Evolutionary conservation across 1,139 yeast genomes (phyloP).

Genomic region (Candida mesenterica): DNA sequence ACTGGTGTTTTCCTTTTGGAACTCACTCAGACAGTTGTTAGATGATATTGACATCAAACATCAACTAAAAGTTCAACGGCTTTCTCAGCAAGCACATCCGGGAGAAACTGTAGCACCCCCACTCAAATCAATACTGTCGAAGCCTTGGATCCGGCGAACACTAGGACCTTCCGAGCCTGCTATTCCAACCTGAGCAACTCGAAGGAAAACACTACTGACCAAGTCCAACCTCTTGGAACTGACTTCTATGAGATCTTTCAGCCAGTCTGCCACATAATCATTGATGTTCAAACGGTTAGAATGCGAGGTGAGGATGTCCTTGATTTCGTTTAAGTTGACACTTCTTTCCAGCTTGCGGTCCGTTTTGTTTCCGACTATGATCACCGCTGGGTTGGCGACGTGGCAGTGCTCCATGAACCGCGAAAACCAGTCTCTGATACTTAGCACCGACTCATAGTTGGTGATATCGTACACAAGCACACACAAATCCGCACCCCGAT

Average conservation of each 20-base stretch:
- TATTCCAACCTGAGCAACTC: conserved; percentile 46
- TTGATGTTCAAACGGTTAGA: conserved; percentile 25
- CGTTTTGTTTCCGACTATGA: conserved; percentile 56
- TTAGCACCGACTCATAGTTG: conserved; percentile 51
- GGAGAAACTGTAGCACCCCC: conserved; percentile 12
- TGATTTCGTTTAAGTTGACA: conserved; percentile 42
- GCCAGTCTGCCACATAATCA: conserved; percentile 40
- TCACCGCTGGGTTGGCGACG: conserved; percentile 47
- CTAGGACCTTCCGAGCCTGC: conserved; percentile 18
- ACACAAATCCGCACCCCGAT: conserved; percentile 61
- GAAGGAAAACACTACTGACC: conserved; percentile 39
- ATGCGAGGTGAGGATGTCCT: conserved; percentile 35
- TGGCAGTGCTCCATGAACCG: conserved; percentile 52
- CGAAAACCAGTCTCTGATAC: conserved; percentile 51
- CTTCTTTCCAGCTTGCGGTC: conserved; percentile 42
- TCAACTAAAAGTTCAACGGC: no score
- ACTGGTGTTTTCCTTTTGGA: no score
- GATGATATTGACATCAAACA: no score
- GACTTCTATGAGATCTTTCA: conserved; percentile 43
- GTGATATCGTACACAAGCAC: conserved; percentile 58
- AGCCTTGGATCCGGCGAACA: conserved; percentile 29
- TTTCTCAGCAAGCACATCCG: conserved; percentile 24
- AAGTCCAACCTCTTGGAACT: conserved; percentile 38
- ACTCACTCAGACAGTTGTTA: no score
- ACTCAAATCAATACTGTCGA: conserved; percentile 40